Conservation (phyloP, 371 early-diverging fungal genomes). For the Syncephalastrum racemosum region DNA sequence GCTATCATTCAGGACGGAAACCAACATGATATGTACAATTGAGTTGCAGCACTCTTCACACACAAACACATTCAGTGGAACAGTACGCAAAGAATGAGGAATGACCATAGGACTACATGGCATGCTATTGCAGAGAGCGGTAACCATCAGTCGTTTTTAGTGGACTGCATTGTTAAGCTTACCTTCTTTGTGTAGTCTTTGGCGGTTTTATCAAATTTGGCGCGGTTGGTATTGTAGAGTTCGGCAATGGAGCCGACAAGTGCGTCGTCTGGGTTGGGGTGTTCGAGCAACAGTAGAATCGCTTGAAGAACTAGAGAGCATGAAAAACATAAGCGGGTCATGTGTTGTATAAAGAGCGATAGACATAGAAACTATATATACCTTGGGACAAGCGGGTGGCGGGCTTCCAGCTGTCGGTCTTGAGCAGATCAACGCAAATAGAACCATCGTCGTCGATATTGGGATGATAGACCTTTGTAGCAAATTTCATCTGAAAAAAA, state of each 20-base stretch:
- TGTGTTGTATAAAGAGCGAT: neutral
- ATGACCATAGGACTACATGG: too few species aligned
- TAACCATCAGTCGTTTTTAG: too few species aligned
- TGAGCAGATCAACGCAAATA: constrained; percentile 78
- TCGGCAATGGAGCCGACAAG: constrained; percentile 84
- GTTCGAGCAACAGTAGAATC: constrained; percentile 68
- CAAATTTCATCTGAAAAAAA: constrained; percentile 69
- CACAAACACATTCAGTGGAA: too few species aligned
- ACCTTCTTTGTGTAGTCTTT: constrained; percentile 82
- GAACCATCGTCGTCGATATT: constrained; percentile 90
- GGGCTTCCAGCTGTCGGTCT: constrained; percentile 93
- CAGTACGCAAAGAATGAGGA: too few species aligned
- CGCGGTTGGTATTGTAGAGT: constrained; percentile 69
- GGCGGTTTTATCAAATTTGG: constrained; percentile 78
- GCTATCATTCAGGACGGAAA: too few species aligned
- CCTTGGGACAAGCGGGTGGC: constrained; percentile 74
- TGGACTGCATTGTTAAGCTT: neutral
- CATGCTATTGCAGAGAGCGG: too few species aligned
- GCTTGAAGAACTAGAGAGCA: constrained; percentile 63
- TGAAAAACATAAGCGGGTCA: constrained; percentile 7
- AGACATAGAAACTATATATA: too few species aligned
- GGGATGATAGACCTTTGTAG: constrained; percentile 90
- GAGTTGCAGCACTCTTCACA: too few species aligned
- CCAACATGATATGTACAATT: too few species aligned
- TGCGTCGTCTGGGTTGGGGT: constrained; percentile 93